Conservation (phyloP, 805 yeast genomes). For the Hanseniaspora clermontiae region DNA sequence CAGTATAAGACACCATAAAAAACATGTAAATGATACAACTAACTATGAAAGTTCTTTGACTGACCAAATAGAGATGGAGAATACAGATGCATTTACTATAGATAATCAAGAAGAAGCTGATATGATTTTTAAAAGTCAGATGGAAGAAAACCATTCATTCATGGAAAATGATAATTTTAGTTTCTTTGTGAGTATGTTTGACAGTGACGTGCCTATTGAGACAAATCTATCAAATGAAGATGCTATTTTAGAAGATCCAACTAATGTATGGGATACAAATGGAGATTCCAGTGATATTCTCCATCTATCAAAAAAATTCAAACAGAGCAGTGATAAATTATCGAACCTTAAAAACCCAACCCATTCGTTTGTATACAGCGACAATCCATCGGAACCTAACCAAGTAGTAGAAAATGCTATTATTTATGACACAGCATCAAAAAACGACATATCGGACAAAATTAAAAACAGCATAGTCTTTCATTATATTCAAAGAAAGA, state of each 20-base stretch:
- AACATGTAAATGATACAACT: background rate
- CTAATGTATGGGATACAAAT: background rate
- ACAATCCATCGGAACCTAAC: constrained; percentile 4
- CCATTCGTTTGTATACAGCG: background rate
- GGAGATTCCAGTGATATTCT: background rate
- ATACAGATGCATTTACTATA: background rate
- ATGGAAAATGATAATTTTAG: background rate
- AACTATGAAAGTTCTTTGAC: background rate
- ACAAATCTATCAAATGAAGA: background rate
- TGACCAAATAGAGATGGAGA: constrained; percentile 2
- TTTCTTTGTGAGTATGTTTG: constrained; percentile 10
- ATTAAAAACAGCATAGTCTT: background rate
- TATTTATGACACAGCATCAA: background rate
- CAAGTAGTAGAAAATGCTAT: background rate
- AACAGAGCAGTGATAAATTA: background rate
- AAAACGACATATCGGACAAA: background rate
- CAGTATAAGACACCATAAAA: constrained; percentile 8
- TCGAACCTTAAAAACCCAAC: background rate
- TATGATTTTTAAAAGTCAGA: background rate
- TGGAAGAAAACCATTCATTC: background rate
- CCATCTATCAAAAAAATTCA: background rate
- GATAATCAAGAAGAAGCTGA: constrained; percentile 9
- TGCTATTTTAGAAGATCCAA: background rate
- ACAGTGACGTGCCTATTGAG: background rate
- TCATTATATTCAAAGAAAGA: constrained; percentile 23